Evolutionary conservation across 257 asterid genomes (phyloP), one percentile per base, ranked within the genome.

Genomic region (Primulina tabacum): DNA sequence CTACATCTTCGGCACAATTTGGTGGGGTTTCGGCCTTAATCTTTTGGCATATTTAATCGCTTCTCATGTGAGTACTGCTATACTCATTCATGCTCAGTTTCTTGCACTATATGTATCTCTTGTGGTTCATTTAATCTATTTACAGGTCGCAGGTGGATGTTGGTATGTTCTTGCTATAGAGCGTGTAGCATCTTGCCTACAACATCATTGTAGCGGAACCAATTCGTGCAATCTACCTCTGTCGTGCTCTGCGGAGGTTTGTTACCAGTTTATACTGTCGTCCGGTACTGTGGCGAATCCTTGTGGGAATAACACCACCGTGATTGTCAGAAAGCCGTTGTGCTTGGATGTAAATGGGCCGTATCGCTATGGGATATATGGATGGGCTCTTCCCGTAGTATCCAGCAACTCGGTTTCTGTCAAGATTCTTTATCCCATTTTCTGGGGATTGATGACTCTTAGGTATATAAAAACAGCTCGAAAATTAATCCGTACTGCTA

Each of bases 121-220:
- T 16, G 18, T 47, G 7, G 56, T 47, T 47, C 16, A 14, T 47
- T 47, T 11, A 16, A 47, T 47, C 56, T 47, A 47, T 47, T 47
- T 16, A 47, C 20, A 47, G 56, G 56, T 47, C 2, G 20, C 56
- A 2, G 56, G 56, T 7, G 97, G 99, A 5, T 91, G 99, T 72
- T 94, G 99, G 99, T 89, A 94, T 20, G 88, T 89, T 75, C 99
- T 94, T 21, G 81, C 97, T 0, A 91, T 94, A 70, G 96, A 94
- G 47, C 90, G 97, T 2, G 95, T 91, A 7, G 92, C 89, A 0
- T 80, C 90, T 16, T 93, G 99, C 85, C 85, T 93, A 16, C 78
- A 78, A 76, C 86, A 82, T 80, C 96, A 86, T 18, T 90, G 97
- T 68, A 70, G 52, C 24, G 67, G 32, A 7, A 85, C 60, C 28